Base-by-base conservation (phyloP, 345 rosid species). In the Arabidopsis arenosa region DNA sequence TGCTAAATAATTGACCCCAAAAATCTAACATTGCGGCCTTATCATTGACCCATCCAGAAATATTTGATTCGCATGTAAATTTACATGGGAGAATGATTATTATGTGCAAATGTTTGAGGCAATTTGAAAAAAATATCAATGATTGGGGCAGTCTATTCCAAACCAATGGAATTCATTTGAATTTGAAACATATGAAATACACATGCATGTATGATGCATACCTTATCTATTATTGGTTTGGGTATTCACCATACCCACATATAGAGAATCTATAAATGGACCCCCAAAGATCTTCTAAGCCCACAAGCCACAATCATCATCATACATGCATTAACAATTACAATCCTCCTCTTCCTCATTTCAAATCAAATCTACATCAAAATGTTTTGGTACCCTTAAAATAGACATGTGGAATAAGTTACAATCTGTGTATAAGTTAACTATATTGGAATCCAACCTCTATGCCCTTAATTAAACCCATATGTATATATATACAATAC, bases 11-110 rank as follows among this genome's bases (percentile, higher is more conserved):
- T 63, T 55, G 63, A 63, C 75, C 65, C 17, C 37, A 41, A 28
- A 71, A 56, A 64, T 71, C 76, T 77, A 77, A 76, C 59, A 62
- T 63, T 76, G 70, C 59, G 75, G 80, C 66, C 75, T 36, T 48
- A 63, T 76, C 71, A 76, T 76, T 76, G 80, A 76, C 66, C 52
- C 80, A 76, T 76, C 71, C 66, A 54, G 9, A 12, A 51, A 35
- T 47, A 70, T 63, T 70, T 63, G 80, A 63, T 76, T 63, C 64
- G 36, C 41, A 43, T 69, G 58, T 14, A 28, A 45, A 67, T 40
- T 61, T 67, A 68, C 68, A 75, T 60, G 68, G 59, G 75, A n/a
- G 65, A 76, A 69, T 76, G 59, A 76, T 70, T 45, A 76, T 30
- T 63, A 36, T 55, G 66, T 12, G 30, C 54, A 77, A 70, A 70